A percentile compares a stretch with the other conserved stretches of the same genome.
phyloP scores from a whole-genome alignment of 2,329 filamentous ascomycete species.

The Drechslerella dactyloides region DNA sequence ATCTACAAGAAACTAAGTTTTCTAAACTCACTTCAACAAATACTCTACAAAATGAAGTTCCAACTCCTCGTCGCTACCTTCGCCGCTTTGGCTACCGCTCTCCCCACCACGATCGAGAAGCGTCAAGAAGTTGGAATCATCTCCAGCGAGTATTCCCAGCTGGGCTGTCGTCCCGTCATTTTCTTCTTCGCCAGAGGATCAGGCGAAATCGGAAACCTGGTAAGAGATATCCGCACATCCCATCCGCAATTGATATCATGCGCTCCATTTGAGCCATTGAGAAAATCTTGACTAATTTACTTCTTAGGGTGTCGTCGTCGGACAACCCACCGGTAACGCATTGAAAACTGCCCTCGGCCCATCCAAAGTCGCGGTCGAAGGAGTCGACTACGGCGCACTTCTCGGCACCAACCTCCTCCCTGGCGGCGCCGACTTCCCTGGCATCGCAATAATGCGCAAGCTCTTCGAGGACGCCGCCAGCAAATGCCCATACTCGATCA shows the following conservation, averaged over 20 bases:
- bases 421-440: conserved; percentile 56
- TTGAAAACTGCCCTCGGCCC: conserved; percentile 51
- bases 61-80: conserved; percentile 38
- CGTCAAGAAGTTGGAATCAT: conserved; percentile 50
- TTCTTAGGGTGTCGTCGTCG: conserved; percentile 39
- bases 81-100: conserved; percentile 39
- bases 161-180: conserved; percentile 59
- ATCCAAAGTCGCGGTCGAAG: conserved; percentile 52
- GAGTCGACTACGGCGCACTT: conserved; percentile 58
- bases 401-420: conserved; percentile 57
- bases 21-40: too few relatives aligned
- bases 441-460: conserved; percentile 57
- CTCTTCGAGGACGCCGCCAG: conserved; percentile 57
- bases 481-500: conserved; percentile 58
- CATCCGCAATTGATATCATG: background rate
- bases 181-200: conserved; percentile 63
- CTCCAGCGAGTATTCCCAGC: conserved; percentile 58
- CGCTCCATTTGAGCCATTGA: background rate
- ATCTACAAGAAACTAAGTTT: too few relatives aligned
- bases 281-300: background rate
- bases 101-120: conserved; percentile 21
- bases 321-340: conserved; percentile 50
- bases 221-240: conserved; percentile 53
- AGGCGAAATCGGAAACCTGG: conserved; percentile 62
- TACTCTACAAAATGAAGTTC: conserved; percentile 52